phyloP scores from a whole-genome alignment of 2,329 filamentous ascomycete species.

The Calonectria hongkongensis region DNA sequence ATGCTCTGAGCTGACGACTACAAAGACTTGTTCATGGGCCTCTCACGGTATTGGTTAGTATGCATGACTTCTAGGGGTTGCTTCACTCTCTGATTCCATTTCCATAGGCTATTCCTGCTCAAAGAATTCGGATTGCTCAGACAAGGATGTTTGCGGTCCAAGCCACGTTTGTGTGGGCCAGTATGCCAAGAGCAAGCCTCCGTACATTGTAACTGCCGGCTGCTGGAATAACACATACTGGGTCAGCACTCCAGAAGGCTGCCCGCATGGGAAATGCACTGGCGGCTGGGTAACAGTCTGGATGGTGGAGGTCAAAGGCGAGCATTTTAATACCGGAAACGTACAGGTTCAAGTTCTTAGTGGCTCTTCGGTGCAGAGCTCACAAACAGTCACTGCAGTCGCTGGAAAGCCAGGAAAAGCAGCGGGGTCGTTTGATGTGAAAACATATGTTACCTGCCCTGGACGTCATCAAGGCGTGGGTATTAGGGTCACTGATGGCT shows the following conservation, averaged over 20 bases:
- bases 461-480: constrained; percentile 2
- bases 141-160: constrained; percentile 7
- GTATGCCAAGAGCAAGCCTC: constrained; percentile 18
- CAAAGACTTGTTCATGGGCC: constrained; percentile 29
- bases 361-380: neutral
- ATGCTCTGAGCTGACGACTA: constrained; percentile 21
- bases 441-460: constrained; percentile 19
- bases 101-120: constrained; percentile 8
- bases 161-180: constrained; percentile 21
- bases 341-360: constrained; percentile 18
- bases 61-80: accelerated
- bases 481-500: constrained; percentile 17
- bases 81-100: neutral
- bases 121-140: constrained; percentile 2
- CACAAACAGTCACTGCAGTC: constrained; percentile 1
- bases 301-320: constrained; percentile 29
- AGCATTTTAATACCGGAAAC: constrained; percentile 26
- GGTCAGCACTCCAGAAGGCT: constrained; percentile 23
- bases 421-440: constrained; percentile 23
- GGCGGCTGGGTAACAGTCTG: constrained; percentile 7
- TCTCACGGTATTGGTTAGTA: constrained; percentile 27
- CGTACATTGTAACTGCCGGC: constrained; percentile 7
- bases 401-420: constrained; percentile 23
- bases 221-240: constrained; percentile 32
- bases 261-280: neutral